A percentile compares a stretch with the other conserved stretches of the same genome.
phyloP scores from a whole-genome alignment of 139 green algal species.

The Edaphochlamys debaryana region DNA sequence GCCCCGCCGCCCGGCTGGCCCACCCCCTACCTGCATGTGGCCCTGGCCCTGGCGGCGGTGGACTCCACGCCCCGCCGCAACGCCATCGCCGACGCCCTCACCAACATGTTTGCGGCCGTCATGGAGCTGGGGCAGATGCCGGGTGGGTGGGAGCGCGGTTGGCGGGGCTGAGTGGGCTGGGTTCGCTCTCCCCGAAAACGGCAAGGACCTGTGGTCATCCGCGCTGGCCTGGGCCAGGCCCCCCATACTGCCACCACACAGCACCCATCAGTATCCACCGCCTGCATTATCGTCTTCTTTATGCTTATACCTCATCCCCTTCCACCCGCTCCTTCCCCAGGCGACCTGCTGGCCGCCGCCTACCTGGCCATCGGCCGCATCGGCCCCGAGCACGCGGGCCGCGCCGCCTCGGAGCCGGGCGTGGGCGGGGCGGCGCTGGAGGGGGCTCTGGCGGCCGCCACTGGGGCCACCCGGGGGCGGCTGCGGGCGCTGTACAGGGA shows the following conservation, averaged over 20 bases:
- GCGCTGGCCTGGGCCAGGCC: too few species aligned
- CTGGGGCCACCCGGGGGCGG: constrained; percentile 59
- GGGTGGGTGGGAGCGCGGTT: too few species aligned
- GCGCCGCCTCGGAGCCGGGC: constrained; percentile 55
- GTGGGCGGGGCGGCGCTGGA: constrained; percentile 78
- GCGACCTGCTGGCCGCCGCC: constrained; percentile 74
- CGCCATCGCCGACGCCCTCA: constrained; percentile 59
- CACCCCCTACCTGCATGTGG: constrained; percentile 86
- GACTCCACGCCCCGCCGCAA: constrained; percentile 81
- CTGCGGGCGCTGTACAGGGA: constrained; percentile 80
- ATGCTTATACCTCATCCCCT: too few species aligned
- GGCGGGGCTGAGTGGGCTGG: too few species aligned
- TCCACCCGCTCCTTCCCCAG: too few species aligned
- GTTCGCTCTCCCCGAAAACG: too few species aligned
- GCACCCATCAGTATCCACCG: too few species aligned
- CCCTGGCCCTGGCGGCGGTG: constrained; percentile 70
- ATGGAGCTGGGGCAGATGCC: constrained; percentile 48
- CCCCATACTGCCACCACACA: too few species aligned
- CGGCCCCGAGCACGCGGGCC: not conserved
- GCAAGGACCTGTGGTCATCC: too few species aligned
- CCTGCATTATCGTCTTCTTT: too few species aligned
- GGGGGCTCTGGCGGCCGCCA: constrained; percentile 57
- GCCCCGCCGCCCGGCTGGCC: constrained; percentile 18
- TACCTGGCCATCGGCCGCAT: constrained; percentile 85
- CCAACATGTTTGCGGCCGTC: constrained; percentile 51